Base-by-base conservation (phyloP, 352 stramenopile species). In the Pythium sp. region DNA sequence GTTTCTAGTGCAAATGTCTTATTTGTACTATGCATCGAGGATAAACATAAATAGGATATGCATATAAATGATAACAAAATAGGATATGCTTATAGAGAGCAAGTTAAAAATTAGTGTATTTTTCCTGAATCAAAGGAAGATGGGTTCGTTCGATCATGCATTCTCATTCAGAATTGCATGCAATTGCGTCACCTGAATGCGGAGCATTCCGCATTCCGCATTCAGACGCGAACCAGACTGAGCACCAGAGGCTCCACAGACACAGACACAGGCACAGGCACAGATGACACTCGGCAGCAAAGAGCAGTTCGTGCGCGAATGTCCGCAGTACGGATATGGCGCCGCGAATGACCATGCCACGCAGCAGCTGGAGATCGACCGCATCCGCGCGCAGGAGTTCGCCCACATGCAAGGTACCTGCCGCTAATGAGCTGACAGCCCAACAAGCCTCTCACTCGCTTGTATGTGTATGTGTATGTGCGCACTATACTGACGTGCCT, bases 301-400 rank as follows among this genome's bases (percentile, higher is more conserved):
- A 26, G 49, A 57, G n/a, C 49, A 62, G 58, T 64, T 71, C 26
- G 26, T 66, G 66, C 59, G 66, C 22, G 59, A 56, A n/a, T 20
- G 32, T 6, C 59, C 51, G 14, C 66, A 46, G 20, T 71, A 71
- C 28, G 66, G 66, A 41, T 71, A 71, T 38, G 51, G 59, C 15
- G 6, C 20, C 15, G 26, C 8, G 32, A 32, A 49, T 58, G 28
- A 5, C 12, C 18, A 58, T 5, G 28, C 20, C 34, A 6, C 18
- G 14, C 22, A 22, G 32, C 30, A 67, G 43, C 64, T 79, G 53
- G 69, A 55, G 62, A 63, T 86, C 26, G 76, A 87, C 58, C 72
- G 74, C 30, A 81, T 87, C 76, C 80, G 76, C 49, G 32, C 55
- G 43, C 72, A 63, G 2, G 76, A 87, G 65, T 87, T 86, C 58